Evolutionary conservation across 2,329 filamentous ascomycete genomes (phyloP), one percentile per base, ranked within the genome.

Genomic region (Microsporum audouinii): DNA sequence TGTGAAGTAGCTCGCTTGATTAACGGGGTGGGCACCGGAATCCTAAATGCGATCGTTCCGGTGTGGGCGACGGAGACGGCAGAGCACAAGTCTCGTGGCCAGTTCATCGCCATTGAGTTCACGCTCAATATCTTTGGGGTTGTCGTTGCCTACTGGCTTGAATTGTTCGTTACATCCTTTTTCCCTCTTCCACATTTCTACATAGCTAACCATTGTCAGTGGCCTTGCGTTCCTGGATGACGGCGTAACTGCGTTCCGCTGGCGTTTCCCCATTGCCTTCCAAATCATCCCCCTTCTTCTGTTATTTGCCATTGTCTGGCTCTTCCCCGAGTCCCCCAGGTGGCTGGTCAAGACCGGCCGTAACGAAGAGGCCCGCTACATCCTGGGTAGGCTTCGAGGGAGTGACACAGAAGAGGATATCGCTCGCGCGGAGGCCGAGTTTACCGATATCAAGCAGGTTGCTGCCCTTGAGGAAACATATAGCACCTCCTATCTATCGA

Each of bases 51-150:
- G 5, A 88, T 88, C 64, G 82, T 86, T 0, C 86, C 86, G 0
- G 85, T 88, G 2, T 88, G 84, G 84, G 84, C 85, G 0, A 86
- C 86, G 0, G 87, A 88, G 71, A 86, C 83, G 0, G 82, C 84
- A 0, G 82, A 86, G 43, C 84, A 88, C 67, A 87, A 81, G 0
- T 84, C 82, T 1, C 80, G 87, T 45, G 87, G 87, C 4, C 80
- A 84, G 56, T 87, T 88, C 64, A 83, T 89, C 61, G 84, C 85
- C 7, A 84, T 88, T 60, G 86, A 89, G 67, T 89, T 89, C 64
- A 88, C 85, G 0, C 72, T 88, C 6, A 89, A 89, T 68, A 88
- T 88, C 63, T 84, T 88, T 56, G 86, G 86, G 67, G 84, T 85
- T 17, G 76, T 85, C 23, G 76, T 85, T 39, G 73, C 80, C 2